phyloP scores from a whole-genome alignment of 2,329 filamentous ascomycete species.

The Penicillium sp. region DNA sequence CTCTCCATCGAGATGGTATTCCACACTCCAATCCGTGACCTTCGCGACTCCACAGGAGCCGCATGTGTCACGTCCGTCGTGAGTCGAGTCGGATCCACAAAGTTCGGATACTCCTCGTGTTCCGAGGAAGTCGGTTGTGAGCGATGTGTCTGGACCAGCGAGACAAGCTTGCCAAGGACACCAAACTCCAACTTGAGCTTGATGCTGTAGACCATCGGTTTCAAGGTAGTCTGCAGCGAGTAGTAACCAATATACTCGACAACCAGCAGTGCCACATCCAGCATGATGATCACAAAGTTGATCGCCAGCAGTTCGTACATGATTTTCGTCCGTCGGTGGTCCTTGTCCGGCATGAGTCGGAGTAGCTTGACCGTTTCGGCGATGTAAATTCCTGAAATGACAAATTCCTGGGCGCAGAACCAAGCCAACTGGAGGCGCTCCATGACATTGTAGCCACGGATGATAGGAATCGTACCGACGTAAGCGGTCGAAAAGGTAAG shows the following conservation, averaged over 20 bases:
- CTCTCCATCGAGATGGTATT: constrained; percentile 40
- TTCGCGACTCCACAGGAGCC: constrained; percentile 24
- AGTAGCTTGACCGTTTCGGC: constrained; percentile 58
- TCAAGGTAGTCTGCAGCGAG: constrained; percentile 53
- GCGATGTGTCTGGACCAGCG: constrained; percentile 43
- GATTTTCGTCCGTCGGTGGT: constrained; percentile 47
- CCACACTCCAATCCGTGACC: constrained; percentile 29
- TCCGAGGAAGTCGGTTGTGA: constrained; percentile 42
- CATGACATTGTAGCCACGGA: constrained; percentile 52
- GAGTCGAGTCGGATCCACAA: constrained; percentile 49
- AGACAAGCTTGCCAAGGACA: constrained; percentile 53
- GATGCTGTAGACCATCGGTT: constrained; percentile 55
- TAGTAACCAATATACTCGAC: constrained; percentile 53
- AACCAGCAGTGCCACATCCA: constrained; percentile 54
- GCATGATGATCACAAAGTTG: constrained; percentile 55
- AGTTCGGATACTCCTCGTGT: constrained; percentile 46
- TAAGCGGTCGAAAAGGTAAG: constrained; percentile 56
- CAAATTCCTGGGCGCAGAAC: constrained; percentile 53
- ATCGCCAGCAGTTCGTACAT: constrained; percentile 57
- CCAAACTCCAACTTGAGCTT: constrained; percentile 58
- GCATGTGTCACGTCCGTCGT: constrained; percentile 49
- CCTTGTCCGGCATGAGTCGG: constrained; percentile 41
- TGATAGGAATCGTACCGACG: constrained; percentile 29
- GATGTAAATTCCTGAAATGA: constrained; percentile 59
- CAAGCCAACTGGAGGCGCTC: constrained; percentile 52